These are phyloP conservation scores for Hortiboletus rubellus DNA, from an alignment of 1,284 basidiomycete species.

Conservation along the genomic window DNA sequence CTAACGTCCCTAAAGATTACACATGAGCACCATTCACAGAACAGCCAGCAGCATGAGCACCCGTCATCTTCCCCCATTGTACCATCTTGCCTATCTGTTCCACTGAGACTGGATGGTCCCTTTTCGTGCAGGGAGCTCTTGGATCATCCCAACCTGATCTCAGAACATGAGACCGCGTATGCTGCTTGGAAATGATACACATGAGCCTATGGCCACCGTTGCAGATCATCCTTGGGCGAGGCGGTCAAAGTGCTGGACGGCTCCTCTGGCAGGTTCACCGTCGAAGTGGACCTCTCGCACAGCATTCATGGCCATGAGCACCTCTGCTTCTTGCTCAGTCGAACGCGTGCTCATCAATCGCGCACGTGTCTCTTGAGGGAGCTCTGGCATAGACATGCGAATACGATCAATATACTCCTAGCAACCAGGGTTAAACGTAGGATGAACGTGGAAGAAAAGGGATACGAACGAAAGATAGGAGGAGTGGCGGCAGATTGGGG, in stretches of 20 bases:
- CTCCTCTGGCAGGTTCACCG: constrained; percentile 51
- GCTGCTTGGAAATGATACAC: constrained; percentile 18
- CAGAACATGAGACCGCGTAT: not conserved
- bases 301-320: too few relatives aligned
- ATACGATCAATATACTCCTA: constrained; percentile 65
- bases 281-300: too few relatives aligned
- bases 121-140: constrained; percentile 69
- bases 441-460: not conserved
- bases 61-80: constrained; percentile 62
- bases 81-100: constrained; percentile 76
- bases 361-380: constrained; percentile 67
- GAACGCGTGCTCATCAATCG: constrained; percentile 61
- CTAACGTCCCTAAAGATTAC: constrained; percentile 55
- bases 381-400: constrained; percentile 66
- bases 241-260: constrained; percentile 75
- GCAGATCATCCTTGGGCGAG: constrained; percentile 60
- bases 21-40: too few relatives aligned
- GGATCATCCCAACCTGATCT: constrained; percentile 66
- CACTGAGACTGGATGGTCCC: constrained; percentile 61
- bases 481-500: constrained; percentile 82
- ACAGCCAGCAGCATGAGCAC: too few relatives aligned
- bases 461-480: constrained; percentile 57
- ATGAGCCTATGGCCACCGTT: constrained; percentile 86
- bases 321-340: too few relatives aligned
- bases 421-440: not conserved